Conservation (phyloP, 306 rosid species). For the Dicorynia guianensis region DNA sequence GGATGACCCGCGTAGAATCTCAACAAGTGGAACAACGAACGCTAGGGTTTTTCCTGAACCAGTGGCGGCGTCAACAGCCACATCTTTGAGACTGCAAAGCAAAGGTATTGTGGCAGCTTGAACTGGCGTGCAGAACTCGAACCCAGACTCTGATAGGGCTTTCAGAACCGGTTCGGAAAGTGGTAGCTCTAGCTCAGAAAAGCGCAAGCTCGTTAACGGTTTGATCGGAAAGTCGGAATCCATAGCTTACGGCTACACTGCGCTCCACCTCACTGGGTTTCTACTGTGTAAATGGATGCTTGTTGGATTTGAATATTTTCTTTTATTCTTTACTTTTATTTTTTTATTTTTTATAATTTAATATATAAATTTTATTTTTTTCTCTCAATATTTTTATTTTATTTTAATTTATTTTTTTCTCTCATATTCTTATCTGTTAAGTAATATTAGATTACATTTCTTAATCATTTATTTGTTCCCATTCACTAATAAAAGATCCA, state of each 20-base stretch:
- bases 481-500: too few species aligned
- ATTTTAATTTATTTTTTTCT: too few species aligned
- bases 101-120: constrained; percentile 94
- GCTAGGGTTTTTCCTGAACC: constrained; percentile 97
- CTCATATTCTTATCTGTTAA: too few species aligned
- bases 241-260: constrained; percentile 43
- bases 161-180: constrained; percentile 70
- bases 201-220: constrained; percentile 79
- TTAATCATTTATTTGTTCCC: too few species aligned
- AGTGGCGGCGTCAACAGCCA: constrained; percentile 98
- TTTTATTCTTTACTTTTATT: too few species aligned
- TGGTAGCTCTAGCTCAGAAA: constrained; percentile 77
- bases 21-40: constrained; percentile 84
- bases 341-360: too few species aligned
- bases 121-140: constrained; percentile 92
- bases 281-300: too few species aligned
- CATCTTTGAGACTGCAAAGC: constrained; percentile 85
- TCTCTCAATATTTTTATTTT: too few species aligned
- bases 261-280: too few species aligned
- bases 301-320: too few species aligned
- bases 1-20: constrained; percentile 76
- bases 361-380: too few species aligned
- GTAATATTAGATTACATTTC: too few species aligned
- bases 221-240: constrained; percentile 57
- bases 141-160: constrained; percentile 60